Base-by-base conservation (phyloP, 2,329 filamentous ascomycete species). In the Laburnicola sp. region DNA sequence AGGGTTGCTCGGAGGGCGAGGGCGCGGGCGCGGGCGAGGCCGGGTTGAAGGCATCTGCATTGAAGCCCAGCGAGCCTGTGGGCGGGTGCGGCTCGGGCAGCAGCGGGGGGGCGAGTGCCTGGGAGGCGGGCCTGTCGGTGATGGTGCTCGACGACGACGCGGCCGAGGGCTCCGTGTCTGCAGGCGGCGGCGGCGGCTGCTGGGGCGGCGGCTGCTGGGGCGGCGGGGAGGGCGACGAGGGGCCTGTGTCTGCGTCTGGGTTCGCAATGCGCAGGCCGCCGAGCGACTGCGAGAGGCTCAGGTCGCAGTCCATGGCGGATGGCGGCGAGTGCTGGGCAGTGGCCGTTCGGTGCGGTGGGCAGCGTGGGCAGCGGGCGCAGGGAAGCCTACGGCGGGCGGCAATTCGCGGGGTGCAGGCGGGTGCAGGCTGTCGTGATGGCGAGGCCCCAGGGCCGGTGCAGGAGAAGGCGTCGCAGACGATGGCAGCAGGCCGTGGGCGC, bases 201-300 rank as follows among this genome's bases (percentile, higher is more conserved):
- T 54, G 57, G 36, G 59, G 10, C 4, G 40, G 45, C 26, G 51
- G 53, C n/a, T n/a, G n/a, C n/a, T n/a, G n/a, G n/a, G 63, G 60
- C 52, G 64, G 64, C 55, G 62, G 62, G 48, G 63, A 63, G 46
- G 65, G 63, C 7, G 59, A 52, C 43, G 52, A 55, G 54, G 78
- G 78, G 54, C 83, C 81, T 76, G 94, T 85, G 77, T 97, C 81
- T 76, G 94, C 86, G 77, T 97, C 92, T 48, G 93, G 93, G 74
- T 97, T 99, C 66, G 94, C 93, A 74, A 99, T 97, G 73, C 93
- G 90, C 75, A 99, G 80, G 67, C 93, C 93, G 69, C 94, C 94
- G 68, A 97, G 82, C 69, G 91, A 90, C 78, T 92, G 89, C 70
- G 91, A 94, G 62, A 97, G 85, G 76, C 89, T 96, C 72, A 96